phyloP scores from a whole-genome alignment of 2,329 filamentous ascomycete genomes.

The Nemania diffusa region DNA sequence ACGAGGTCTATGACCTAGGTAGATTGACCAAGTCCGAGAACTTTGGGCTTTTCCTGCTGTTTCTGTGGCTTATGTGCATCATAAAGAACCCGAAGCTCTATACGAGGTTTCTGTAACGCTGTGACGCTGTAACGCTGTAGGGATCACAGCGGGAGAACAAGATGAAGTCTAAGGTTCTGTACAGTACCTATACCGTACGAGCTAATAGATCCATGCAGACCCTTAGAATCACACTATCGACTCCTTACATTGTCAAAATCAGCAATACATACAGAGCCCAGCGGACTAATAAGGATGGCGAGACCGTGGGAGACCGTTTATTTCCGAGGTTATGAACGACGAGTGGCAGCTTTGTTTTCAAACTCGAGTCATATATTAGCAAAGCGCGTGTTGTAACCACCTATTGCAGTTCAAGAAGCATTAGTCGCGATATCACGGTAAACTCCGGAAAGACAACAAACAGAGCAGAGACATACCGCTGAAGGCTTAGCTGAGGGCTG shows the following conservation, averaged over 20 bases:
- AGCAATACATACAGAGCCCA: conserved; percentile 11
- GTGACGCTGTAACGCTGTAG: background rate
- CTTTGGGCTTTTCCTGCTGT: background rate
- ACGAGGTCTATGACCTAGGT: background rate
- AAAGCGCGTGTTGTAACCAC: background rate
- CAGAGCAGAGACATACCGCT: background rate
- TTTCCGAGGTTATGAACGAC: background rate
- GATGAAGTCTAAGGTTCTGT: background rate
- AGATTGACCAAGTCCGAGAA: background rate
- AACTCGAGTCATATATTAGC: no score
- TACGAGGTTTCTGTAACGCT: background rate
- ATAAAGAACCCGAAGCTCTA: background rate
- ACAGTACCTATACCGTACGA: conserved; percentile 1
- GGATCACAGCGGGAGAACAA: background rate
- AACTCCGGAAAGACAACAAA: background rate
- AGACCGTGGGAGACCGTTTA: background rate
- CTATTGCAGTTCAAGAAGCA: background rate
- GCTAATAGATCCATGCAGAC: conserved; percentile 18
- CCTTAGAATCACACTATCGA: conserved; percentile 26
- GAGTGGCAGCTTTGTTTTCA: background rate
- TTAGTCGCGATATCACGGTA: background rate
- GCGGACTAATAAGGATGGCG: background rate
- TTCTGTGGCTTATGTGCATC: no score
- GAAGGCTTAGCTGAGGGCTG: background rate
- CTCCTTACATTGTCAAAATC: conserved; percentile 12